Conservation (phyloP, 768 basidiomycete species). For the Gloeophyllum trabeum region DNA sequence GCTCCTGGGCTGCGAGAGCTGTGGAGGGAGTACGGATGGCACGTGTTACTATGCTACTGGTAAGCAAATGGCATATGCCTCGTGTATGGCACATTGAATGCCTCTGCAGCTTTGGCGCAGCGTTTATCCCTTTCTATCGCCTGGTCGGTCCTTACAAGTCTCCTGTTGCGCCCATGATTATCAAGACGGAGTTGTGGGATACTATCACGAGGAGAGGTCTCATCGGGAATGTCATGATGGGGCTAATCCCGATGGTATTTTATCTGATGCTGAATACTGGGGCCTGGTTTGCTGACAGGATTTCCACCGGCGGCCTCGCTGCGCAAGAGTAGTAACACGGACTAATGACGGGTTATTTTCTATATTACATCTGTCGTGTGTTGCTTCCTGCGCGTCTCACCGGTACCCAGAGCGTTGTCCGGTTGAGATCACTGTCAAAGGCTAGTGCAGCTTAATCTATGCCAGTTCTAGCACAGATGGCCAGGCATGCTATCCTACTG, state of each 20-base stretch:
- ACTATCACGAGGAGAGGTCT: constrained; percentile 43
- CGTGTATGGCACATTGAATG: not conserved
- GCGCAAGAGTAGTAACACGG: too few species aligned
- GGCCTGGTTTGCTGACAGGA: constrained; percentile 12
- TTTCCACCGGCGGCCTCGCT: too few species aligned
- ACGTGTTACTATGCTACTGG: constrained; percentile 44
- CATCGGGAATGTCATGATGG: constrained; percentile 47
- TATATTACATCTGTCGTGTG: too few species aligned
- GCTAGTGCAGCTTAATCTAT: too few species aligned
- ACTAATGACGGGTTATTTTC: too few species aligned
- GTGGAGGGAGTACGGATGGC: constrained; percentile 35
- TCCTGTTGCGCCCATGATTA: constrained; percentile 25
- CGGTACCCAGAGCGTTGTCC: too few species aligned
- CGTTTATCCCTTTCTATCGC: constrained; percentile 49
- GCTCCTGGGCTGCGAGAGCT: constrained; percentile 37
- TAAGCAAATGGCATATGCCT: constrained; percentile 14
- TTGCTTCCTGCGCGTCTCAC: too few species aligned
- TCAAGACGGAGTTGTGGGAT: constrained; percentile 49
- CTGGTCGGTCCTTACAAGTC: constrained; percentile 40
- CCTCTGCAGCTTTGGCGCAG: constrained; percentile 38
- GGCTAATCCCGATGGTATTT: constrained; percentile 38
- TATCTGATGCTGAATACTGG: constrained; percentile 21
- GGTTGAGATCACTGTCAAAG: too few species aligned
- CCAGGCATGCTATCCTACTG: too few species aligned
- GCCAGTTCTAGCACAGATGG: too few species aligned